phyloP scores from a whole-genome alignment of 2,329 filamentous ascomycete species.

The Colletotrichum sidae region DNA sequence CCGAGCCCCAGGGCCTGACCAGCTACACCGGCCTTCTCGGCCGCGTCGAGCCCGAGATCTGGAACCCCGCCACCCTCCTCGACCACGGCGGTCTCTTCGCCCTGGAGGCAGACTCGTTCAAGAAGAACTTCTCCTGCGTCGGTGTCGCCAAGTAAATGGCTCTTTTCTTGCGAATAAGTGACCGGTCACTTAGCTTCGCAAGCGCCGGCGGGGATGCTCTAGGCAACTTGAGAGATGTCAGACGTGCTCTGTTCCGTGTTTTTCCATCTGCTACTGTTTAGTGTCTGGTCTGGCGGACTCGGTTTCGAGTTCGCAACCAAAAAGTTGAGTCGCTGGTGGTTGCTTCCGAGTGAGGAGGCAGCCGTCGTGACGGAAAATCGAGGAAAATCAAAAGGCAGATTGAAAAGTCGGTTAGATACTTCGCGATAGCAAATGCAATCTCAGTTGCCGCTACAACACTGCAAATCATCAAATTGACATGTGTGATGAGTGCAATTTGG shows the following conservation, averaged over 20 bases:
- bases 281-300: background rate
- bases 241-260: background rate
- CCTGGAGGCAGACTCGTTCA: conserved; percentile 49
- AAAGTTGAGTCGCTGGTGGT: conserved; percentile 17
- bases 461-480: background rate
- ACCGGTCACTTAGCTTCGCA: conserved; percentile 29
- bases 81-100: conserved; percentile 52
- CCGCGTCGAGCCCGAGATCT: conserved; percentile 50
- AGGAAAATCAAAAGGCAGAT: conserved; percentile 17
- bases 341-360: background rate
- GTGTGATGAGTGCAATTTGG: background rate
- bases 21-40: conserved; percentile 54
- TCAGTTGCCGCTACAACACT: conserved; percentile 8
- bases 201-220: background rate
- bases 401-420: conserved; percentile 15
- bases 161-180: background rate
- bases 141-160: conserved; percentile 41
- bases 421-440: conserved; percentile 16
- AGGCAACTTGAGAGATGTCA: conserved; percentile 13
- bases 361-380: conserved; percentile 24
- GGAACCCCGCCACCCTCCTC: conserved; percentile 51
- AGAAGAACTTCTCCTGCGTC: conserved; percentile 49
- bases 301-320: background rate
- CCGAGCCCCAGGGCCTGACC: conserved; percentile 53
- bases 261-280: conserved; percentile 4